Evolutionary conservation across 805 yeast genomes (phyloP), one percentile per base, ranked within the genome.

Genomic region (Monosporozyma yasuniensis): DNA sequence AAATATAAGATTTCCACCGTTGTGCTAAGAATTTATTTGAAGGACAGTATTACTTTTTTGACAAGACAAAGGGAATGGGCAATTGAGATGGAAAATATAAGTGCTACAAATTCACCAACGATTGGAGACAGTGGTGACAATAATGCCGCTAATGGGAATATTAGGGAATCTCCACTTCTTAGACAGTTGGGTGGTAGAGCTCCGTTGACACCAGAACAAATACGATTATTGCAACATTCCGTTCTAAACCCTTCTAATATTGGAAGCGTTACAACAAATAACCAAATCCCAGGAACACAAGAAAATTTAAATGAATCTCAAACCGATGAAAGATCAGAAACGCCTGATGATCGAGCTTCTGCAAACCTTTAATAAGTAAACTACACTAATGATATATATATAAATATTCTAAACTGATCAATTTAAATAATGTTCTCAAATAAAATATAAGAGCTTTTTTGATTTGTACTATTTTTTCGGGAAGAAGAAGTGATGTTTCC

Each of bases 1-100:
- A 65, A 65, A 35, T 66, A 56, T 48, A 61, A 62, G 49, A 50
- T 64, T 3, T 58, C 68, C 1, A 62, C 70, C 2, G 59, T 65
- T 8, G 68, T 65, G 4, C 34, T 66, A 37, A 55, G 70, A 34
- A 47, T 66, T 7, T 63, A 65, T 46, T 50, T 66, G 32, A 63
- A 61, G 46, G 69, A 66, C 46, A 65, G 66, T 39, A 59, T 66
- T 8, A 59, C 68, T 1, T 51, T 62, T 6, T 47, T 66, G 16
- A 65, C 70, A 2, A 59, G 70, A 44, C 67, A 64, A 46, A 56
- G 69, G 47, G 70, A 66, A 47, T 42, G 62, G 25, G 54, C 64
- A 12, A 43, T 66, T 2, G 62, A 65, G 12, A 56, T 57, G 27
- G 42, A 39, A 21, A 39, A 39, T 14, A 7, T 22, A 18, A 35